Percentiles rank a stretch among this genome's conserved stretches.
Evolutionary conservation across 1,284 basidiomycete species (phyloP).

Genomic region (Lignosus rhinocerotis): DNA sequence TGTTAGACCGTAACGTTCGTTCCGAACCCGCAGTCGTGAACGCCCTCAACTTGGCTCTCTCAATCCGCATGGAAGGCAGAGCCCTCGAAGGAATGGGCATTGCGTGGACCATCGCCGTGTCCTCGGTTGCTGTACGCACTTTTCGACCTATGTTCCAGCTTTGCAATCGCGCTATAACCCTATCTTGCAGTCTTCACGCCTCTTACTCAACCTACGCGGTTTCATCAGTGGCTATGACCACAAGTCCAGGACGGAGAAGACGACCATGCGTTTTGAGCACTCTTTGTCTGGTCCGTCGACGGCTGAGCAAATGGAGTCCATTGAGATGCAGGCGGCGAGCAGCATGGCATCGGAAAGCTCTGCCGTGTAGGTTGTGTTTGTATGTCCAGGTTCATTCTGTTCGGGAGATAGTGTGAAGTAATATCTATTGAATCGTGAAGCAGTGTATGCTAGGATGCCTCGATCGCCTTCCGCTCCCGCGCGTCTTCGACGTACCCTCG

Average conservation of each 20-base stretch:
- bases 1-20: neutral
- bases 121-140: conserved; percentile 2
- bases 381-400: too few relatives aligned
- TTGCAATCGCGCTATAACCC: neutral
- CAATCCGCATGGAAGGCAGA: conserved; percentile 3
- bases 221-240: conserved; percentile 1
- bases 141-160: neutral
- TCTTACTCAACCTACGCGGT: conserved; percentile 8
- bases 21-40: neutral
- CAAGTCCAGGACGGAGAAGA: neutral
- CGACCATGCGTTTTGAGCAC: conserved; percentile 1
- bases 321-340: neutral
- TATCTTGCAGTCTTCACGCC: conserved; percentile 4
- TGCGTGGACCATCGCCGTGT: conserved; percentile 7
- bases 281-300: neutral
- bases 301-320: neutral
- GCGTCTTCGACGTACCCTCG: conserved; percentile 67
- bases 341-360: neutral
- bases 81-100: conserved; percentile 8
- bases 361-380: too few relatives aligned
- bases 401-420: too few relatives aligned
- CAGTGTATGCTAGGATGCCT: neutral
- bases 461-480: conserved; percentile 15
- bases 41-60: conserved; percentile 1
- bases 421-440: too few relatives aligned